These are phyloP conservation scores for Colletotrichum chrysophilum DNA, from an alignment of 2,329 filamentous ascomycete species.

Conservation along the genomic window DNA sequence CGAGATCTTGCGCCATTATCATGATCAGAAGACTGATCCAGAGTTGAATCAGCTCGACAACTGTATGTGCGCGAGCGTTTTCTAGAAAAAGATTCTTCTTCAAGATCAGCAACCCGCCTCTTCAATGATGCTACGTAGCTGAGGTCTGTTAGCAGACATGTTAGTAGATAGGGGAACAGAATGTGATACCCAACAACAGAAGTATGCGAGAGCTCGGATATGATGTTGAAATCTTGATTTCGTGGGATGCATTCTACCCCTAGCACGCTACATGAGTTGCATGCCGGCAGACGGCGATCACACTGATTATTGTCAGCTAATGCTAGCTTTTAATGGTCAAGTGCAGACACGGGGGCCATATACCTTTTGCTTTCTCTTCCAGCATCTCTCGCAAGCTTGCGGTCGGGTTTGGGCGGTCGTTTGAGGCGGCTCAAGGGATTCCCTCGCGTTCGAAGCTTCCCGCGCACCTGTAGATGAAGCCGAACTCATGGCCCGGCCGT, in stretches of 20 bases:
- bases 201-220: conserved; percentile 2
- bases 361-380: conserved; percentile 18
- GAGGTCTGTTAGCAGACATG: not conserved
- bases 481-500: not conserved
- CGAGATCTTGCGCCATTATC: not conserved
- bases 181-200: not conserved
- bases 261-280: not conserved
- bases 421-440: not conserved
- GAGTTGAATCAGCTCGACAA: not conserved
- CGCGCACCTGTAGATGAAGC: not conserved
- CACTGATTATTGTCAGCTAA: not conserved
- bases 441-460: not conserved
- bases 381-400: conserved; percentile 11
- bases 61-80: not conserved
- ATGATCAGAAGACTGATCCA: not conserved
- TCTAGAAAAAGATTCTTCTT: not conserved
- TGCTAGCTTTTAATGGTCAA: not conserved
- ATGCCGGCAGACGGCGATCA: conserved; percentile 2
- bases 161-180: not conserved
- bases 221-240: not conserved
- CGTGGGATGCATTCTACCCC: not conserved
- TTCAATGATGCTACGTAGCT: conserved; percentile 11
- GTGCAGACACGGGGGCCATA: not conserved
- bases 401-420: not conserved
- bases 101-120: not conserved